Base-by-base conservation (phyloP, 2,329 filamentous ascomycete species). In the Colletotrichum zoysiae region DNA sequence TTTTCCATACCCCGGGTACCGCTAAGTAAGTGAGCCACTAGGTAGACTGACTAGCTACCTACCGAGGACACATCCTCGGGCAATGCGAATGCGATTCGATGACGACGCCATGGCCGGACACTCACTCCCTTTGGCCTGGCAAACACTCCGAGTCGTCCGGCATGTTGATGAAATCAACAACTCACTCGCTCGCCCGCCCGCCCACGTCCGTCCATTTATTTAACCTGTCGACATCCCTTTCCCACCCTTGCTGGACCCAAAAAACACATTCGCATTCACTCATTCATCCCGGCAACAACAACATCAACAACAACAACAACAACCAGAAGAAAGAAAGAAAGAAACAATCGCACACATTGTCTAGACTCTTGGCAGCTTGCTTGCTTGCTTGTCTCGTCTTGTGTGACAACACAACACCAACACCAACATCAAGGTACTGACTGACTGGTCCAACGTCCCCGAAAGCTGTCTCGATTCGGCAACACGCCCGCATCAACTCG, bases 61-160 rank as follows among this genome's bases (percentile, higher is more conserved):
- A 30, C 30, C 30, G 3, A 30, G 30, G 30, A 30, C 30, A 2
- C 30, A 30, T 3, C 30, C 9, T 16, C 23, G n/a, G 26, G 18
- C 20, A 30, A 30, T 64, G 14, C 55, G 30, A 40, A 30, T 64
- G 14, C 55, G 33, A 26, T 59, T 70, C 67, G 67, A 70, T 70
- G 67, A 70, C 67, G 67, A 70, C 53, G 57, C 62, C 55, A 66
- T 55, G 62, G 67, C 38, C 11, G 11, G 35, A 9, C 7, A 11
- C 35, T 11, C 35, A 38, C 35, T 11, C 35, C 8, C 35, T 33
- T 53, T 53, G 67, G 53, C 35, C 42, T 55, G 46, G 53, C 44
- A 63, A 65, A 40, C 35, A 35, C 48, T 33, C 61, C 53, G 67
- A 53, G 42, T 44, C 42, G 26, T 53, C n/a, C 20, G 18, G 20